phyloP scores from a whole-genome alignment of 805 yeast genomes.

The Phaffomyces opuntiae region DNA sequence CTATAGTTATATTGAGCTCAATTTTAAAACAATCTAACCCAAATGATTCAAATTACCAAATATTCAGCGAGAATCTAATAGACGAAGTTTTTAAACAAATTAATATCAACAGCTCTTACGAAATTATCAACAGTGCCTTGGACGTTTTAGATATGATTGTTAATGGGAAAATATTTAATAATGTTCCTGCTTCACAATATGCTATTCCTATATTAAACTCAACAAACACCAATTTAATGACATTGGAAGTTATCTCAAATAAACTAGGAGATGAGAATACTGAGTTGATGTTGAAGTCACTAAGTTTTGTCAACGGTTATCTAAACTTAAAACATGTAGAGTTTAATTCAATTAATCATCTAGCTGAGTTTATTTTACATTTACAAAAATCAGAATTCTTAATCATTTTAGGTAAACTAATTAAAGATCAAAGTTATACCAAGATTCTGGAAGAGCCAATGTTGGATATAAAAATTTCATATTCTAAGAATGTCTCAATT shows the following conservation, averaged over 20 bases:
- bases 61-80: constrained; percentile 36
- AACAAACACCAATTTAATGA: constrained; percentile 9
- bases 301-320: constrained; percentile 17
- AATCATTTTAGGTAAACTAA: constrained; percentile 33
- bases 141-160: constrained; percentile 25
- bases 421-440: constrained; percentile 26
- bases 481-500: constrained; percentile 7
- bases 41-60: constrained; percentile 26
- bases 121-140: constrained; percentile 34
- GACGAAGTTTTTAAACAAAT: constrained; percentile 35
- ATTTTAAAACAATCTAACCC: constrained; percentile 41
- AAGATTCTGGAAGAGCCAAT: constrained; percentile 9
- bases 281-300: constrained; percentile 15
- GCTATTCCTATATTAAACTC: constrained; percentile 14
- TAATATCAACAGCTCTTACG: constrained; percentile 31
- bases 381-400: constrained; percentile 42
- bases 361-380: constrained; percentile 38
- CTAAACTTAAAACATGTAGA: constrained; percentile 14
- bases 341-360: constrained; percentile 16
- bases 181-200: constrained; percentile 8
- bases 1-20: constrained; percentile 47
- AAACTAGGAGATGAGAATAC: constrained; percentile 18
- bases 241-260: constrained; percentile 13
- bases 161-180: constrained; percentile 19
- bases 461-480: constrained; percentile 5